Base-by-base conservation (phyloP, 768 basidiomycete genomes). In the Phlegmacium glaucopus region DNA sequence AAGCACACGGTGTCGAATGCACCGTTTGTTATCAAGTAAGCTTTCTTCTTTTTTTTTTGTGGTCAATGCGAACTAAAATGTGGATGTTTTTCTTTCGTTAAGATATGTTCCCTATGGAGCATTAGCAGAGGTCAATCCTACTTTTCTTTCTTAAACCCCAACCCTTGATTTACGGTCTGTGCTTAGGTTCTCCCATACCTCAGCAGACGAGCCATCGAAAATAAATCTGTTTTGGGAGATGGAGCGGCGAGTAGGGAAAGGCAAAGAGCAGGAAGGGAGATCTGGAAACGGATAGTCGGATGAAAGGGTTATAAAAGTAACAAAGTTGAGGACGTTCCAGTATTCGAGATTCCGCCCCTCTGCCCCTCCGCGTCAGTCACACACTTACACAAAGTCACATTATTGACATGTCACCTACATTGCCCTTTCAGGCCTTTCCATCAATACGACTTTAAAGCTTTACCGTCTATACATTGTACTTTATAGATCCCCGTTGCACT, bases 141-240 rank as follows among this genome's bases (percentile, higher is more conserved):
- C n/a, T n/a, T n/a, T n/a, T 47, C 32, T 34, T 34, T 29, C 29
- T 32, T 39, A 9, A 4, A 36, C 10, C n/a, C 10, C 25, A 37
- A 27, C 13, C 40, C 26, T 9, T 25, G 9, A 15, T 9, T 40
- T 53, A 15, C 16, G 9, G 9, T 47, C 25, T 28, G 8, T 39
- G 17, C 38, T 18, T 43, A 87, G 82, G 87, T 92, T 9, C 85
- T 96, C 82, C 93, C 94, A 0, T 97, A 95, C 63, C 77, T 96
- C 8, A 78, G 85, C 34, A 78, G 93, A 27, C 76, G 94, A 12
- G 94, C 93, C 1, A 83, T 93, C 38, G 94, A 96, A 80, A 96
- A 97, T 72, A 94, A 92, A 66, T 85, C 85, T 0, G 76, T 96
- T 2, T 77, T 97, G 22, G 87, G 85, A 12, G 71, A 78, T 15